Evolutionary conservation across 331 rosid species (phyloP), one percentile per base, ranked within the genome.

Genomic region (Dryas integrifolia): DNA sequence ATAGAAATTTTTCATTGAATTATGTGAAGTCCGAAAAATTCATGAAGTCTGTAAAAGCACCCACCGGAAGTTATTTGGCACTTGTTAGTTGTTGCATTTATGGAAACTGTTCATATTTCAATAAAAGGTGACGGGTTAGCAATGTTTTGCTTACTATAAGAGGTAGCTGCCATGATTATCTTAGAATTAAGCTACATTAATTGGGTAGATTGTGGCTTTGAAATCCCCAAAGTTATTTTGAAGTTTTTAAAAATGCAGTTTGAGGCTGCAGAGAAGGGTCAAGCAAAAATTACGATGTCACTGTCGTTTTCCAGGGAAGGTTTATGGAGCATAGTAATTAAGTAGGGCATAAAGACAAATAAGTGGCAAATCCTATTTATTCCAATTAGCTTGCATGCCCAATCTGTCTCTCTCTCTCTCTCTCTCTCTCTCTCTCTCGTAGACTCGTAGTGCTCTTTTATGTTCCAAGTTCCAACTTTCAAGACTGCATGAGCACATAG

Each of bases 381-480:
- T 82, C 80, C 77, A 57, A 62, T 65, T 65, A 65, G 64, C 67
- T 15, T 18, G 74, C 35, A 30, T 12, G 1, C 63, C 57, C 56
- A 15, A 16, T 59, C 70, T 51, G 52, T 65, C 16, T 49, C 48
- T 49, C 53, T 11, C 14, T 49, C 16, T 11, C 14, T 49, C 16
- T 59, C 70, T 51, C 57, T 65, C 16, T 18, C 21, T 18, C 21
- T 18, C 0, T 18, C 21, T 18, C 21, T 18, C 21, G 0, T 0
- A n/a, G n/a, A n/a, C 30, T 50, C 9, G 15, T 44, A 49, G 73
- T 65, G 67, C 81, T 57, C 79, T 81, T 77, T 53, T 7, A 41
- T 85, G 79, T 49, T 85, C 67, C 68, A 74, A 76, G 76, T 76
- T 76, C 66, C 63, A 57, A 44, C 64, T 81, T 52, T 72, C 61